Evolutionary conservation across 331 rosid species (phyloP).

Genomic region (Malus hybrid): DNA sequence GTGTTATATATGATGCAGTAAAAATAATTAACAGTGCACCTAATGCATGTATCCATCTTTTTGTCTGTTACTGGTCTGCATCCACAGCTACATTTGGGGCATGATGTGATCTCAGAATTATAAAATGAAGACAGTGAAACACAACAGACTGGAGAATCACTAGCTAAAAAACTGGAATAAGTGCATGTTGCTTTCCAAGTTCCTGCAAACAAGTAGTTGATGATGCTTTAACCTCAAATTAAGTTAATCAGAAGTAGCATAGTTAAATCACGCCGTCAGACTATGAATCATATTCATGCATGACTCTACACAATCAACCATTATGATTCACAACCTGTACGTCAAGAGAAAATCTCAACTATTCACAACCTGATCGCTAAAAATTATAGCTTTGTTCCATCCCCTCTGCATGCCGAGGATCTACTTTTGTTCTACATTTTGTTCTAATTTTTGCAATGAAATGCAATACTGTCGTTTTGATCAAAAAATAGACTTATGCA

Average conservation of each 20-base stretch:
- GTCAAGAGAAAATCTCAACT: not conserved
- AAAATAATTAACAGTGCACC: conserved; percentile 20
- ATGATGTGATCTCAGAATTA: conserved; percentile 55
- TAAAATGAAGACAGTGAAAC: conserved; percentile 80
- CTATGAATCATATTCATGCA: not conserved
- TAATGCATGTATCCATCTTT: conserved; percentile 34
- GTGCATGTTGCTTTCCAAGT: conserved; percentile 76
- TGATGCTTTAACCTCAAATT: not conserved
- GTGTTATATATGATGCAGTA: not conserved
- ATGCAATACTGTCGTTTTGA: too few species aligned
- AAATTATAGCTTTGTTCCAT: too few species aligned
- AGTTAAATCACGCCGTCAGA: not conserved
- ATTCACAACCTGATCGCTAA: too few species aligned
- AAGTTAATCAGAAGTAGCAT: not conserved
- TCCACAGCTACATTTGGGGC: conserved; percentile 68
- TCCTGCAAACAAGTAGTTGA: conserved; percentile 30
- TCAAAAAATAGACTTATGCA: too few species aligned
- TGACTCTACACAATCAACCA: not conserved
- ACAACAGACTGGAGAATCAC: conserved; percentile 53
- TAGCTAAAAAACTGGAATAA: conserved; percentile 60
- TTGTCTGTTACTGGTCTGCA: conserved; percentile 41
- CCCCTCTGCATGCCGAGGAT: too few species aligned
- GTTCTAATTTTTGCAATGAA: too few species aligned
- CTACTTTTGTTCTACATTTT: too few species aligned
- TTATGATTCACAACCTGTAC: not conserved